phyloP scores from a whole-genome alignment of 106 monocot species.

The Platanthera guangdongensis region DNA sequence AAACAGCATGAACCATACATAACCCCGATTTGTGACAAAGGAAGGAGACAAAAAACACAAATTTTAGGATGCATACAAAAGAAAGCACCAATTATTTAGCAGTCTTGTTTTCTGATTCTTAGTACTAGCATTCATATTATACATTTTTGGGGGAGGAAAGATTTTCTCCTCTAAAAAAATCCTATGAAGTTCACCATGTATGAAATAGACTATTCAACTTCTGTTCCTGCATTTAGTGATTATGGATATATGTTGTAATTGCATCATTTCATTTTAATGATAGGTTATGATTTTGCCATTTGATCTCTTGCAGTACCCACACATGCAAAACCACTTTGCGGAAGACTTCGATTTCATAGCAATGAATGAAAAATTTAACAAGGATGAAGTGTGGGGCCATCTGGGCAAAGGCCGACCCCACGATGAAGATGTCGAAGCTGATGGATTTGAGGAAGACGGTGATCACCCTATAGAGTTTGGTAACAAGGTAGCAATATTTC shows the following conservation, averaged over 20 bases:
- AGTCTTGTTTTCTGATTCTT: neutral
- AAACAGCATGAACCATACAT: too few relatives aligned
- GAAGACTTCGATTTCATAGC: conserved; percentile 50
- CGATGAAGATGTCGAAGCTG: conserved; percentile 17
- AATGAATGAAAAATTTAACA: conserved; percentile 60
- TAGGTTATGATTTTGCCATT: neutral
- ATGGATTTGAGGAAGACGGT: conserved; percentile 10
- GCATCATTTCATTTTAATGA: neutral
- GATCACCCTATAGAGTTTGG: conserved; percentile 1
- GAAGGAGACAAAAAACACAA: too few relatives aligned
- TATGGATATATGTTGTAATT: neutral
- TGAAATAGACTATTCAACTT: neutral
- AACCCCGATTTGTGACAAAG: too few relatives aligned
- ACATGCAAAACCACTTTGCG: conserved; percentile 13
- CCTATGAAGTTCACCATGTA: neutral
- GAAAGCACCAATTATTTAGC: too few relatives aligned
- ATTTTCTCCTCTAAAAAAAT: neutral
- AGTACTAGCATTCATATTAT: neutral
- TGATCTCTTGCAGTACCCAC: conserved; percentile 14
- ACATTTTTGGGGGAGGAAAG: neutral
- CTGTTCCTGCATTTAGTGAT: neutral
- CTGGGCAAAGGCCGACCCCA: conserved; percentile 28
- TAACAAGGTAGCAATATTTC: conserved; percentile 12
- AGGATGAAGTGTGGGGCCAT: conserved; percentile 46
- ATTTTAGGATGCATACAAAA: too few relatives aligned